phyloP scores from a whole-genome alignment of 768 basidiomycete species.

The Paxillus rubicundulus region DNA sequence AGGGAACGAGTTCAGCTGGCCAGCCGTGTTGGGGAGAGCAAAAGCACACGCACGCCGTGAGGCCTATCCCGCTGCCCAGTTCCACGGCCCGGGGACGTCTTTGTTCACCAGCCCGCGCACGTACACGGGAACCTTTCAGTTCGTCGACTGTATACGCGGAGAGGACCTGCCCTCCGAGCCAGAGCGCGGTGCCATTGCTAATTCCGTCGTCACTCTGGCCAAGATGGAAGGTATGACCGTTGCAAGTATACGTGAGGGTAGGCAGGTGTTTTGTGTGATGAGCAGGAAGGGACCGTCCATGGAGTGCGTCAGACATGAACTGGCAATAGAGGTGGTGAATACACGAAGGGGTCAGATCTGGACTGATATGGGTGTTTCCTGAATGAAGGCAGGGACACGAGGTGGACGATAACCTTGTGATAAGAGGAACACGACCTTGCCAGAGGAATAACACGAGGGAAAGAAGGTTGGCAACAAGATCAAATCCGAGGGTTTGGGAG shows the following conservation, averaged over 20 bases:
- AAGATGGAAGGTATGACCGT: conserved; percentile 41
- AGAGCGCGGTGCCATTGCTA: conserved; percentile 79
- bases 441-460: conserved; percentile 2
- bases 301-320: background rate
- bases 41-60: conserved; percentile 58
- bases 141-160: conserved; percentile 54
- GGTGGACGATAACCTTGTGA: background rate
- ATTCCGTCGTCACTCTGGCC: conserved; percentile 57
- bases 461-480: background rate
- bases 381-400: conserved; percentile 1
- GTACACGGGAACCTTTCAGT: conserved; percentile 21
- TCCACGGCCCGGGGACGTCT: conserved; percentile 55
- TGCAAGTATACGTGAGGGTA: conserved; percentile 46
- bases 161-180: conserved; percentile 81
- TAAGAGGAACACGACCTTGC: background rate
- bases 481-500: background rate
- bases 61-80: conserved; percentile 80
- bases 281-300: conserved; percentile 40
- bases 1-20: background rate
- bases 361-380: background rate
- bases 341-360: background rate
- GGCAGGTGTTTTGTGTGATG: conserved; percentile 63
- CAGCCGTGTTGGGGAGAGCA: background rate
- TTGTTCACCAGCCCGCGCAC: conserved; percentile 3
- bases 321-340: background rate